These are phyloP conservation scores for Starmerella etchellsii DNA, from an alignment of 805 yeast species.

Conservation along the genomic window DNA sequence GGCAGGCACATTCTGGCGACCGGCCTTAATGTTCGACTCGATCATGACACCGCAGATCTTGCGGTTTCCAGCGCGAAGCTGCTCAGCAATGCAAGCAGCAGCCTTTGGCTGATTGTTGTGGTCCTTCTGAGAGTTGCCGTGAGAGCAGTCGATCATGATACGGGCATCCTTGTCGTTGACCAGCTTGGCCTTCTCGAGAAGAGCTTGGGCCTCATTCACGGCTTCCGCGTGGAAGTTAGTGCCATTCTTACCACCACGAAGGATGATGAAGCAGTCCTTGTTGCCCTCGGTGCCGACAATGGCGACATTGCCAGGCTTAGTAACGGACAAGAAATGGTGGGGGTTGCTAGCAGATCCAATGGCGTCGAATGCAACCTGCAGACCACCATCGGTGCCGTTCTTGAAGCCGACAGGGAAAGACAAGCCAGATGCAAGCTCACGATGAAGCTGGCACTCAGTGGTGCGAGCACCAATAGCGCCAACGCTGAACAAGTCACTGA, in stretches of 20 bases:
- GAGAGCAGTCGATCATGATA: slow-evolving; percentile 95
- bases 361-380: slow-evolving; percentile 92
- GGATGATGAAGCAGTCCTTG: slow-evolving; percentile 74
- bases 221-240: slow-evolving; percentile 76
- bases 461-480: slow-evolving; percentile 99
- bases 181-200: slow-evolving; percentile 36
- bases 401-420: slow-evolving; percentile 98
- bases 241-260: slow-evolving; percentile 91
- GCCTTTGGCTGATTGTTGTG: slow-evolving; percentile 90
- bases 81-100: slow-evolving; percentile 63
- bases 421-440: slow-evolving; percentile 92
- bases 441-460: slow-evolving; percentile 92
- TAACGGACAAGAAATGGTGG: slow-evolving; percentile 88
- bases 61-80: slow-evolving; percentile 59
- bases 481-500: slow-evolving; percentile 81
- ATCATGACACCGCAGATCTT: slow-evolving; percentile 90
- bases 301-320: slow-evolving; percentile 92
- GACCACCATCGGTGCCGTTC: slow-evolving; percentile 93
- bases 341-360: slow-evolving; percentile 82
- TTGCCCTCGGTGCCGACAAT: slow-evolving; percentile 94
- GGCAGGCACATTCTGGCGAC: slow-evolving; percentile 69
- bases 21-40: slow-evolving; percentile 82
- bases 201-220: slow-evolving; percentile 52
- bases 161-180: slow-evolving; percentile 32
- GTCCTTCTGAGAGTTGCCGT: slow-evolving; percentile 86